phyloP scores from a whole-genome alignment of 805 yeast genomes.

The Limtongia smithiae region DNA sequence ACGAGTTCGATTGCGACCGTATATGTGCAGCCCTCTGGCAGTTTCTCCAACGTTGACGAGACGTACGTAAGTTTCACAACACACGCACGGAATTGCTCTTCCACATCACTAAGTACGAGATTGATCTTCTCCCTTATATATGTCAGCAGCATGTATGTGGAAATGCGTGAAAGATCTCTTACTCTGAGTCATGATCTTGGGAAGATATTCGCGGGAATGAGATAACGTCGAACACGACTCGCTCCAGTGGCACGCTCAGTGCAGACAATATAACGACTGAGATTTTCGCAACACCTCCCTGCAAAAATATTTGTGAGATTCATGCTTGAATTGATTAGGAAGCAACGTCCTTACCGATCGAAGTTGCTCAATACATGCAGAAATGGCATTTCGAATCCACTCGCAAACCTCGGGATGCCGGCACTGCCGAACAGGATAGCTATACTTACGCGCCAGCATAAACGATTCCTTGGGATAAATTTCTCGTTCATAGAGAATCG shows the following conservation, averaged over 20 bases:
- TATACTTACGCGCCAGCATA: slow-evolving; percentile 43
- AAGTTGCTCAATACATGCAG: slow-evolving; percentile 28
- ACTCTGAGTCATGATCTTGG: slow-evolving; percentile 25
- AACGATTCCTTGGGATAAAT: slow-evolving; percentile 56
- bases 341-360: slow-evolving; percentile 9
- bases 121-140: slow-evolving; percentile 1
- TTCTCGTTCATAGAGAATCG: slow-evolving; percentile 49
- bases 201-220: slow-evolving; percentile 34
- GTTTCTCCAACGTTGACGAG: slow-evolving; percentile 23
- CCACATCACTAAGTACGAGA: slow-evolving; percentile 19
- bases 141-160: no score
- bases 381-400: slow-evolving; percentile 44
- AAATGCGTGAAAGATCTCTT: slow-evolving; percentile 27
- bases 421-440: slow-evolving; percentile 42
- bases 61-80: slow-evolving; percentile 27
- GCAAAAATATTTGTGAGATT: no score
- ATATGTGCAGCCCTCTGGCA: slow-evolving; percentile 30
- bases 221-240: slow-evolving; percentile 41
- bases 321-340: neutral
- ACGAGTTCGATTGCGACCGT: slow-evolving; percentile 33
- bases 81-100: slow-evolving; percentile 34
- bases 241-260: slow-evolving; percentile 38
- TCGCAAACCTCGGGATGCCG: slow-evolving; percentile 48
- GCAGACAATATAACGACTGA: slow-evolving; percentile 42
- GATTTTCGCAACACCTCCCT: slow-evolving; percentile 28